phyloP scores from a whole-genome alignment of 2,329 filamentous ascomycete genomes.

The Passalora sequoiae region DNA sequence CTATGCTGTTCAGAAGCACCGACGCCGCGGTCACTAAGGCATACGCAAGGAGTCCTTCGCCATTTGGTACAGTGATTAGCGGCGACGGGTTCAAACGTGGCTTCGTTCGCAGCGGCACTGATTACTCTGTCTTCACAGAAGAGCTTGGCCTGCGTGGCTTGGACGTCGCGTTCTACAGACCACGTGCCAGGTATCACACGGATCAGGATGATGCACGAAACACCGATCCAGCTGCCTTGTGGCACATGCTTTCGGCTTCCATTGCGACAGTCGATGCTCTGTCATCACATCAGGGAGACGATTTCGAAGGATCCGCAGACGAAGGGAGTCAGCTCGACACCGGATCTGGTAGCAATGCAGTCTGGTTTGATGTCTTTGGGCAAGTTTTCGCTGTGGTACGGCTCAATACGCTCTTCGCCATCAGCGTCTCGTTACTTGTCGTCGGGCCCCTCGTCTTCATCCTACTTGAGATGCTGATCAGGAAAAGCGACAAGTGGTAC shows the following conservation, averaged over 20 bases:
- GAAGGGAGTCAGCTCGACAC: constrained; percentile 59
- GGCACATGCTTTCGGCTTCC: constrained; percentile 91
- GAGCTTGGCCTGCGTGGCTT: constrained; percentile 77
- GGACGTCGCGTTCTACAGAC: constrained; percentile 86
- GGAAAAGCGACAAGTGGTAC: constrained; percentile 76
- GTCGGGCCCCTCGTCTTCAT: constrained; percentile 70
- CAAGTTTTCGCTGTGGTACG: constrained; percentile 70
- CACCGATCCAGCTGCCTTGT: constrained; percentile 65
- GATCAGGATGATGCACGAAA: constrained; percentile 79
- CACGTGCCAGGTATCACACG: constrained; percentile 83
- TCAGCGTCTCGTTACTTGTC: constrained; percentile 77
- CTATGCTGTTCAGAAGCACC: constrained; percentile 79
- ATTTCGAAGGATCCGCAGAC: constrained; percentile 58
- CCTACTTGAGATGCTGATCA: constrained; percentile 62
- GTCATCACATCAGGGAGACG: constrained; percentile 60
- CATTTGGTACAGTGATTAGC: constrained; percentile 77
- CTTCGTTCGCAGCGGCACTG: constrained; percentile 77
- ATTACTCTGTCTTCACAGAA: constrained; percentile 77
- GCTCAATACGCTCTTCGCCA: constrained; percentile 78
- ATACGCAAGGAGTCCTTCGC: constrained; percentile 66
- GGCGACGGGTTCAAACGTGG: constrained; percentile 78
- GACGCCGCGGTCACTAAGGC: constrained; percentile 79
- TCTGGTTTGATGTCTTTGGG: constrained; percentile 95
- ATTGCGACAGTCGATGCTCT: constrained; percentile 68
- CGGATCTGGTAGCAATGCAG: constrained; percentile 56